Conservation (phyloP, 1,284 basidiomycete species). For the Austroboletus niveus region DNA sequence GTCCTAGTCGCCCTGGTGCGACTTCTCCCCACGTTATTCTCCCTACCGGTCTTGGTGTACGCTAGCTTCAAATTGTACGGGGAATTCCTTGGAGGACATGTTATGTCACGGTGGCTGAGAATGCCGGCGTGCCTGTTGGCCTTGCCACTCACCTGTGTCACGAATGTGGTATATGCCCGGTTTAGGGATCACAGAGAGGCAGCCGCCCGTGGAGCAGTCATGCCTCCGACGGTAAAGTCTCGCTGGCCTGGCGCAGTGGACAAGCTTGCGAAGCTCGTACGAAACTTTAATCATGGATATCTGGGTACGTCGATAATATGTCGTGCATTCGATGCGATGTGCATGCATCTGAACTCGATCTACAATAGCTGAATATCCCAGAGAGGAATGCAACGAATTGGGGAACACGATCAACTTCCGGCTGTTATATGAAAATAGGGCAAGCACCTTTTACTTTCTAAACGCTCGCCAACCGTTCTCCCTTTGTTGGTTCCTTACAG, state of each 20-base stretch:
- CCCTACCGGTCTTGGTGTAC: slow-evolving; percentile 18
- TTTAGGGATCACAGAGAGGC: slow-evolving; percentile 29
- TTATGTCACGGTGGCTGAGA: slow-evolving; percentile 13
- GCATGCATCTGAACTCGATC: not conserved
- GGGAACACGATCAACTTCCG: slow-evolving; percentile 34
- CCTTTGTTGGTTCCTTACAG: slow-evolving; percentile 7
- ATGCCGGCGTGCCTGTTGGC: slow-evolving; percentile 24
- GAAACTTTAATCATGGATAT: slow-evolving; percentile 34
- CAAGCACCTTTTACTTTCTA: slow-evolving; percentile 7
- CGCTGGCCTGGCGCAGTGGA: slow-evolving; percentile 35
- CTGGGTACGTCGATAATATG: slow-evolving; percentile 18
- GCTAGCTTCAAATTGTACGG: slow-evolving; percentile 9
- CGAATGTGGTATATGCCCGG: slow-evolving; percentile 22
- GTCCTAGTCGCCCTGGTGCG: slow-evolving; percentile 29
- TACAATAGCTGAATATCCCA: not conserved
- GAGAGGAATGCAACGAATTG: slow-evolving; percentile 15
- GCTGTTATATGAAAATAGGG: slow-evolving; percentile 35
- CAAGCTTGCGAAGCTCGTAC: slow-evolving; percentile 25
- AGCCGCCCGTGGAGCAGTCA: slow-evolving; percentile 32
- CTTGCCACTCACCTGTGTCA: slow-evolving; percentile 25
- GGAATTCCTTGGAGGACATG: not conserved
- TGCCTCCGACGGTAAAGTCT: slow-evolving; percentile 27
- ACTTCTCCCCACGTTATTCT: slow-evolving; percentile 24
- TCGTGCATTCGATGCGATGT: slow-evolving; percentile 3
- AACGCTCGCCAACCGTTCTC: too few relatives aligned